These are phyloP conservation scores for Aspergillus intermedius DNA, from an alignment of 2,329 filamentous ascomycete species.

Conservation along the genomic window DNA sequence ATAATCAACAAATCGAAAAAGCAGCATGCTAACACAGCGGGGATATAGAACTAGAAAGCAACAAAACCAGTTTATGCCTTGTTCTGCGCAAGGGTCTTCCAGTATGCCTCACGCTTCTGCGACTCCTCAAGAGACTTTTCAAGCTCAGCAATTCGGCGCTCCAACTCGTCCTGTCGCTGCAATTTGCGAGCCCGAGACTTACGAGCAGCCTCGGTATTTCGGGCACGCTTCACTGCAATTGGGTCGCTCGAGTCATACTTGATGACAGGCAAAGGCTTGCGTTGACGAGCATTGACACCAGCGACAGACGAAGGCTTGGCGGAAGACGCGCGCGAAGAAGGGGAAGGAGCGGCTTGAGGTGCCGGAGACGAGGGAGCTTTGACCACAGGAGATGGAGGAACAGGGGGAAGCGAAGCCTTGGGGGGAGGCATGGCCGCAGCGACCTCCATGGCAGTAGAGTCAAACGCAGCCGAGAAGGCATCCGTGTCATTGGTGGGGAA, in stretches of 20 bases:
- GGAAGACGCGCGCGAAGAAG: constrained; percentile 39
- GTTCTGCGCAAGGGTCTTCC: constrained; percentile 28
- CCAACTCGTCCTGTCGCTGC: constrained; percentile 65
- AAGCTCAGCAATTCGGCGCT: constrained; percentile 65
- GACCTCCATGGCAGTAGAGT: constrained; percentile 30
- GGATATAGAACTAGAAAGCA: constrained; percentile 4
- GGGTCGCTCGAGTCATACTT: constrained; percentile 67
- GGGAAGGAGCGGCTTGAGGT: constrained; percentile 30
- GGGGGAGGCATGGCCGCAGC: constrained; percentile 14
- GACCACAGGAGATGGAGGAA: constrained; percentile 21
- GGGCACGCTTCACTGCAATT: constrained; percentile 82
- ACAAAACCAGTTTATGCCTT: constrained; percentile 9
- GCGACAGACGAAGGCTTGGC: constrained; percentile 61
- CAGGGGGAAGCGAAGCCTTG: constrained; percentile 11
- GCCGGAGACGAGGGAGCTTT: constrained; percentile 33
- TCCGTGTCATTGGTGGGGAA: constrained; percentile 25
- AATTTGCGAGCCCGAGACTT: constrained; percentile 88
- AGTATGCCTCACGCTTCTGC: constrained; percentile 31
- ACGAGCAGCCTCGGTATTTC: constrained; percentile 87
- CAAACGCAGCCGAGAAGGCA: constrained; percentile 18
- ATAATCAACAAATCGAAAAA: constrained; percentile 6
- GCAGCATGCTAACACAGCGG: constrained; percentile 10
- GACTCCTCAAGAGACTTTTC: constrained; percentile 41
- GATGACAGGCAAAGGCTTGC: constrained; percentile 75
- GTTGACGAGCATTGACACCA: constrained; percentile 66